Evolutionary conservation across 306 rosid genomes (phyloP), one percentile per base, ranked within the genome.

Genomic region (Castanea mollissima): DNA sequence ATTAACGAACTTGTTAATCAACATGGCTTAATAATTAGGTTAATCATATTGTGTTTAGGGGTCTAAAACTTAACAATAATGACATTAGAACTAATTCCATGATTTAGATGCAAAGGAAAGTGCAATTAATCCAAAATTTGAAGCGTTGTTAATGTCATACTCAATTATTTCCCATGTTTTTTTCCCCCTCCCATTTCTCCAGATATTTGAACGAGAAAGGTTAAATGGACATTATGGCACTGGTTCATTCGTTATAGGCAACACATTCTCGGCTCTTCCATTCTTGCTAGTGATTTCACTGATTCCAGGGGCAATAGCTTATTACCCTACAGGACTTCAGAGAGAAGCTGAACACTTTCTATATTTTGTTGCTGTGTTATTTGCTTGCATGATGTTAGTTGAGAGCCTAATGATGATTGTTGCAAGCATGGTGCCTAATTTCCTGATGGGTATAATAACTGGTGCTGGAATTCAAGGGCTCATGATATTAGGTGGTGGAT

Each of bases 381-480:
- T 84, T 63, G 67, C 80, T 0, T 80, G 85, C 63, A 70, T 90
- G 20, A 32, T 83, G 83, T 56, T 87, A 13, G 92, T 90, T 13
- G 92, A 90, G 76, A 88, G 90, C 82, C 76, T 88, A 6, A 90
- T 88, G 93, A 76, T 88, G 89, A 77, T 83, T 38, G 85, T 88
- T 15, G 81, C 90, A 1, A 83, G 88, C 58, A 54, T 90, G 3
- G 84, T 86, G 58, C 86, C 89, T 4, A 81, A 88, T 75, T 81
- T 76, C 34, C 83, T 81, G 1, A 79, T 80, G 76, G 88, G 88
- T 1, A 85, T 88, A 14, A 88, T 84, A 15, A 51, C 84, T 0
- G 88, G 87, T 0, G 83, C 87, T 11, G 94, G 90, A 46, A 29
- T 90, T 64, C 85, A 88, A 75, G 94, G 88, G 14, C 3, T 86